A percentile compares a stretch with the other conserved stretches of the same genome.
Evolutionary conservation across 2,329 filamentous ascomycete species (phyloP).

Genomic region (Colletotrichum brevisporum): DNA sequence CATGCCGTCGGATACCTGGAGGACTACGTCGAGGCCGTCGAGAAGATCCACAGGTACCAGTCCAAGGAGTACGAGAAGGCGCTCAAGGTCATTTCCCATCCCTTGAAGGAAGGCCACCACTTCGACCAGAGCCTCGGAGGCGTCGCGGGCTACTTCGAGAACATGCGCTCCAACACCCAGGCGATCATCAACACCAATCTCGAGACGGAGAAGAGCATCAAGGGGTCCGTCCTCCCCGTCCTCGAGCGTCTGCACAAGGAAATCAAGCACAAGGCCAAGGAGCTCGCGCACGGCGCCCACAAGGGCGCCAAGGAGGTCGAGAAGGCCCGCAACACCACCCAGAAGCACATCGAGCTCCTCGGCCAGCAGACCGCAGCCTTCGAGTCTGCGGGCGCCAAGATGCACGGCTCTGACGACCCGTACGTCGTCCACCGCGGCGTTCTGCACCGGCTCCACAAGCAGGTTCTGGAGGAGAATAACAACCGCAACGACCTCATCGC

Average conservation of each 20-base stretch:
- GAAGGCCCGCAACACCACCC: conserved; percentile 86
- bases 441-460: conserved; percentile 87
- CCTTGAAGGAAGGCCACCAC: conserved; percentile 90
- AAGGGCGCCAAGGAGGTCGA: conserved; percentile 93
- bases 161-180: conserved; percentile 92
- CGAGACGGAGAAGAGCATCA: conserved; percentile 93
- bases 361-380: conserved; percentile 87
- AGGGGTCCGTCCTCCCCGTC: conserved; percentile 86
- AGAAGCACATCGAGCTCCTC: conserved; percentile 96
- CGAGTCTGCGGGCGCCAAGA: conserved; percentile 80
- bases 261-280: conserved; percentile 97
- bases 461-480: conserved; percentile 96
- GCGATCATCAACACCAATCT: conserved; percentile 89
- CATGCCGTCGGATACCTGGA: conserved; percentile 93
- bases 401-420: conserved; percentile 83
- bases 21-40: conserved; percentile 87
- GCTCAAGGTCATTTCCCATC: conserved; percentile 89
- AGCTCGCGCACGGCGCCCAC: conserved; percentile 83
- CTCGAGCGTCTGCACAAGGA: conserved; percentile 94
- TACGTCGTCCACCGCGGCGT: conserved; percentile 89
- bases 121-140: conserved; percentile 93
- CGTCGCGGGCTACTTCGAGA: conserved; percentile 92
- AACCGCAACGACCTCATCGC: conserved; percentile 91
- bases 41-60: conserved; percentile 87
- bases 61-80: conserved; percentile 97